Percentiles rank a stretch among this genome's conserved stretches.
These are phyloP conservation scores for Pseudozyma thailandica DNA, from an alignment of 1,284 basidiomycete species.

Conservation along the genomic window DNA sequence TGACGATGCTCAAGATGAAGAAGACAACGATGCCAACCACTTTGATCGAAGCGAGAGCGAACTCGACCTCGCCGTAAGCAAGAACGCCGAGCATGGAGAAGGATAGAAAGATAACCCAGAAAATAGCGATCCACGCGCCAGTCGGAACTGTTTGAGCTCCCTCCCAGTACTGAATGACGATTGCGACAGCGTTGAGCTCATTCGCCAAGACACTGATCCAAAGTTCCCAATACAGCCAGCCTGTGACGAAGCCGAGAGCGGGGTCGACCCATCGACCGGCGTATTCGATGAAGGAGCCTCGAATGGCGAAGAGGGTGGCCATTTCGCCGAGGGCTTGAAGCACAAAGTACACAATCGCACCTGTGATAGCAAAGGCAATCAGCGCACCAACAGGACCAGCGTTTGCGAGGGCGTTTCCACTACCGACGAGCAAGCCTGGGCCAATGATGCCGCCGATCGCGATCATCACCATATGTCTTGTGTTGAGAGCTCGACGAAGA, in stretches of 20 bases:
- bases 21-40: conserved; percentile 45
- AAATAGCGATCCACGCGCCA: conserved; percentile 47
- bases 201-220: conserved; percentile 49
- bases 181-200: conserved; percentile 48
- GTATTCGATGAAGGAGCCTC: conserved; percentile 81
- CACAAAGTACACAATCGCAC: conserved; percentile 50
- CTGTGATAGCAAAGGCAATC: conserved; percentile 51
- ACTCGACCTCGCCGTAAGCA: conserved; percentile 64
- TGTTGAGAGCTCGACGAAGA: conserved; percentile 47
- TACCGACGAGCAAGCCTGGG: conserved; percentile 54
- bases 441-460: conserved; percentile 60
- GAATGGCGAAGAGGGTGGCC: conserved; percentile 71
- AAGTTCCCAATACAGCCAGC: conserved; percentile 70
- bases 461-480: conserved; percentile 58
- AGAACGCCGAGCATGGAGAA: conserved; percentile 42
- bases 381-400: conserved; percentile 52
- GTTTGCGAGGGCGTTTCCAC: conserved; percentile 41
- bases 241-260: conserved; percentile 74
- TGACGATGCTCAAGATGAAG: conserved; percentile 51
- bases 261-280: conserved; percentile 82
- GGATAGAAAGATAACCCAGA: conserved; percentile 51
- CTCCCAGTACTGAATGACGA: conserved; percentile 46
- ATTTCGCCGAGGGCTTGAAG: conserved; percentile 52
- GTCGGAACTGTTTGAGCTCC: conserved; percentile 25
- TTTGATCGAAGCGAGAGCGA: conserved; percentile 43